Evolutionary conservation across 768 basidiomycete genomes (phyloP).

Genomic region (Dictyophora rubrovolvata): DNA sequence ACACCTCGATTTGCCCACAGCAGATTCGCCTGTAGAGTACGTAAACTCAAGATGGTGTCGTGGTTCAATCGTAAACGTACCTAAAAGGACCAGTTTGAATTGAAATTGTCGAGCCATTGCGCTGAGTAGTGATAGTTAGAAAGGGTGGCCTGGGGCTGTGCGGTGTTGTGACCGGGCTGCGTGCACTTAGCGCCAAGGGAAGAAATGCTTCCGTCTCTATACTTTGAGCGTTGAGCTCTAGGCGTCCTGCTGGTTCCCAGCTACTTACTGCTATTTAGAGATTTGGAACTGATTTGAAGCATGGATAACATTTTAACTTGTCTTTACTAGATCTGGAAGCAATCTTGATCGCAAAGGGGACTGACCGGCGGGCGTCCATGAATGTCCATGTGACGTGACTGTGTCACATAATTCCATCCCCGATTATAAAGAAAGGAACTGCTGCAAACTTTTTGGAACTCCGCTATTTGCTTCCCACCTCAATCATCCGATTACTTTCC

Average conservation of each 20-base stretch:
- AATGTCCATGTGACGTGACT: too few species aligned
- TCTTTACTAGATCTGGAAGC: too few species aligned
- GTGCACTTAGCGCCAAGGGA: conserved; percentile 13
- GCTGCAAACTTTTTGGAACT: neutral
- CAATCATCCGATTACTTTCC: conserved; percentile 10
- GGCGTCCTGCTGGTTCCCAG: conserved; percentile 11
- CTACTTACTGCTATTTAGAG: too few species aligned
- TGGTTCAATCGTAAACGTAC: conserved; percentile 31
- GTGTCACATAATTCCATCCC: too few species aligned
- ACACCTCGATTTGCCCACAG: conserved; percentile 94
- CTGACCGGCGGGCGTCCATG: too few species aligned
- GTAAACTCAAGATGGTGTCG: neutral
- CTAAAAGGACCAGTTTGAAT: conserved; percentile 94
- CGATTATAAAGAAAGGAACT: neutral
- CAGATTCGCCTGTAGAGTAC: conserved; percentile 69
- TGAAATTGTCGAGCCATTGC: conserved; percentile 87
- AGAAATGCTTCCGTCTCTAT: neutral
- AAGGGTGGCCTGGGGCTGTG: conserved; percentile 17
- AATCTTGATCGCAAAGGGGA: too few species aligned
- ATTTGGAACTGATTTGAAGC: too few species aligned
- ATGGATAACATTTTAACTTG: too few species aligned
- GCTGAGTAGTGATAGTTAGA: conserved; percentile 22
- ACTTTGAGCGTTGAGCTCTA: neutral
- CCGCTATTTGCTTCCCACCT: conserved; percentile 8
- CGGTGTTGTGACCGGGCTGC: conserved; percentile 13